Evolutionary conservation across 2,329 filamentous ascomycete species (phyloP).

Genomic region (Aspergillus bombycis): DNA sequence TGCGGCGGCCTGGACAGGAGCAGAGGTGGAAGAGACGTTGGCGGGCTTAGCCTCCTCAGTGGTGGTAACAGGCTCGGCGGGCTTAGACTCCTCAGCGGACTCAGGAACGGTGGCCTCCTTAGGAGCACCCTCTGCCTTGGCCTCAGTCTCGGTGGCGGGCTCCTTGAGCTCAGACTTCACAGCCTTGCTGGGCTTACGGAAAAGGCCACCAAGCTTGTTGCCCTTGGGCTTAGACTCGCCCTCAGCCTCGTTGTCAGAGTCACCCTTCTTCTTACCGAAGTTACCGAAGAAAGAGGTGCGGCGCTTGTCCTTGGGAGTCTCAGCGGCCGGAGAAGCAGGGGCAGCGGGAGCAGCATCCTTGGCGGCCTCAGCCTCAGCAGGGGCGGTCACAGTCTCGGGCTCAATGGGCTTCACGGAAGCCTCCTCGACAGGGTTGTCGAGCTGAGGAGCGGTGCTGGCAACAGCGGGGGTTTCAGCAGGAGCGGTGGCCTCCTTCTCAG

Average conservation of each 20-base stretch:
- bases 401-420: conserved; percentile 42
- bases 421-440: conserved; percentile 49
- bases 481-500: conserved; percentile 53
- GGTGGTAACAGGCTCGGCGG: conserved; percentile 28
- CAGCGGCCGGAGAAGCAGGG: conserved; percentile 32
- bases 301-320: conserved; percentile 51
- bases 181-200: conserved; percentile 54
- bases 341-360: conserved; percentile 35
- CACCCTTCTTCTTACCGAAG: conserved; percentile 55
- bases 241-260: conserved; percentile 53
- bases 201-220: conserved; percentile 51
- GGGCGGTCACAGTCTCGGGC: conserved; percentile 49
- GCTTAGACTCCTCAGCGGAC: conserved; percentile 32
- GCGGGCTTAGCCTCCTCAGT: conserved; percentile 39
- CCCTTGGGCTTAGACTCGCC: conserved; percentile 48
- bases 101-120: conserved; percentile 32
- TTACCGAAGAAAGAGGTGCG: conserved; percentile 59
- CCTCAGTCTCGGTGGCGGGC: conserved; percentile 31
- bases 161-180: conserved; percentile 48
- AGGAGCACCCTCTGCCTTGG: conserved; percentile 34
- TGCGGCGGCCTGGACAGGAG: conserved; percentile 48
- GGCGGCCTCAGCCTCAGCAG: conserved; percentile 40
- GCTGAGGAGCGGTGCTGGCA: conserved; percentile 53
- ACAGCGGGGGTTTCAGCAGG: conserved; percentile 50
- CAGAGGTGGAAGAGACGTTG: conserved; percentile 34